Evolutionary conservation across 768 basidiomycete genomes (phyloP).

Genomic region (Pisolithus albus): DNA sequence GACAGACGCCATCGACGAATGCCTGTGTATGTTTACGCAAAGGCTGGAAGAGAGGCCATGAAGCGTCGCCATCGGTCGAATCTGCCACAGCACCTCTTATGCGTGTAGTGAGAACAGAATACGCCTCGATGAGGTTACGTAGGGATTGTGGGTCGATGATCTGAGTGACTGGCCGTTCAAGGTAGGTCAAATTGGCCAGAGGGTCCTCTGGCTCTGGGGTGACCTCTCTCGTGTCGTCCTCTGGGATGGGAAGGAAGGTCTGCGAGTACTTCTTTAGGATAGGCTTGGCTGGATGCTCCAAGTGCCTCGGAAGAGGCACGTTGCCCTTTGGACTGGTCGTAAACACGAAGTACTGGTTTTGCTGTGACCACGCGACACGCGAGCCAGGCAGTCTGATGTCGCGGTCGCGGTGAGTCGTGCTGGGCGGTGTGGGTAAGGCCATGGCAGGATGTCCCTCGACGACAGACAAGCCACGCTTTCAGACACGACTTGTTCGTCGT

Average conservation of each 20-base stretch:
- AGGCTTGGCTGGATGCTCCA: constrained; percentile 48
- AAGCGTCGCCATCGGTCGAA: constrained; percentile 48
- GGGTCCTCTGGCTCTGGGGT: constrained; percentile 75
- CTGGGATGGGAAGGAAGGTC: constrained; percentile 29
- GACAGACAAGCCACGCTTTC: constrained; percentile 7
- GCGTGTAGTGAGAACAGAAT: constrained; percentile 62
- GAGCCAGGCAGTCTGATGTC: constrained; percentile 37
- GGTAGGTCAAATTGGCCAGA: constrained; percentile 54
- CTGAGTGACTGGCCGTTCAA: constrained; percentile 54
- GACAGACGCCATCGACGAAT: constrained; percentile 53
- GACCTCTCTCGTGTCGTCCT: constrained; percentile 47
- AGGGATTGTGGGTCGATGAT: constrained; percentile 47
- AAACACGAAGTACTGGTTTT: constrained; percentile 42
- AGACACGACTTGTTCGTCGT: constrained; percentile 2
- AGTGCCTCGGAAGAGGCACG: constrained; percentile 26
- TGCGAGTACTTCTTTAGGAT: constrained; percentile 56
- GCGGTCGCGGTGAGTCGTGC: constrained; percentile 49
- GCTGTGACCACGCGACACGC: constrained; percentile 47
- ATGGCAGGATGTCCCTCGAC: constrained; percentile 11
- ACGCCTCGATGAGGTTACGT: constrained; percentile 63
- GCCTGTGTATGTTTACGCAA: constrained; percentile 45
- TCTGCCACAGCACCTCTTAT: constrained; percentile 40
- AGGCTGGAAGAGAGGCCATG: constrained; percentile 70
- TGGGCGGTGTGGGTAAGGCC: constrained; percentile 60
- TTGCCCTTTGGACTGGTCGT: constrained; percentile 23